Conservation (phyloP, 2,329 filamentous ascomycete species). For the Colletotrichum aenigma region DNA sequence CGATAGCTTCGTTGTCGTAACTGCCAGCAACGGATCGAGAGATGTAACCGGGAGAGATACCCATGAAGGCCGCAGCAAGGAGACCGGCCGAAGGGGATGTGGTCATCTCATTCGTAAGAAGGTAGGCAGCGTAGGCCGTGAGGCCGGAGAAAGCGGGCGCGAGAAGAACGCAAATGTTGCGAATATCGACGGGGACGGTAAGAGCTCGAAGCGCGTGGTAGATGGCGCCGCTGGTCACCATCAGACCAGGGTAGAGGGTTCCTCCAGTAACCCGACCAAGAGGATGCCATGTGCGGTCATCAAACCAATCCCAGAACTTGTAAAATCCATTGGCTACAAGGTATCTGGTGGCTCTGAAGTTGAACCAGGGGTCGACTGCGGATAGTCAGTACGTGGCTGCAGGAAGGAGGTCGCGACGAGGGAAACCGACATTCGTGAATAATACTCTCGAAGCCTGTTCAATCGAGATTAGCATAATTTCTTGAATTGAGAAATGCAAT, state of each 20-base stretch:
- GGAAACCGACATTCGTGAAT: conserved; percentile 93
- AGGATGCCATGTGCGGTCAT: conserved; percentile 99
- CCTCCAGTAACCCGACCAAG: conserved; percentile 97
- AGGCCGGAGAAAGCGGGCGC: conserved; percentile 93
- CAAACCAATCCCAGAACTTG: conserved; percentile 99
- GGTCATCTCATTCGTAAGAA: conserved; percentile 96
- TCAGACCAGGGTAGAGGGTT: conserved; percentile 97
- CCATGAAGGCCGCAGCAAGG: conserved; percentile 94
- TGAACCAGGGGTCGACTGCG: conserved; percentile 98
- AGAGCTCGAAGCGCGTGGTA: conserved; percentile 92
- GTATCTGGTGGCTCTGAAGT: conserved; percentile 98
- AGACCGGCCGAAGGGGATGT: conserved; percentile 94
- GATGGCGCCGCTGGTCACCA: conserved; percentile 98
- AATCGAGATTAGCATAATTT: conserved; percentile 32
- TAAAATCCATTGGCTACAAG: conserved; percentile 97
- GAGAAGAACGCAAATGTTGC: conserved; percentile 97
- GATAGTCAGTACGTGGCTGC: conserved; percentile 27
- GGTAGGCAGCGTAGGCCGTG: conserved; percentile 90
- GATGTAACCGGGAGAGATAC: conserved; percentile 96
- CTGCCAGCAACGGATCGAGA: conserved; percentile 96
- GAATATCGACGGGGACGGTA: conserved; percentile 93
- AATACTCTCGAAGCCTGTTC: conserved; percentile 91
- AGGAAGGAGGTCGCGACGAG: conserved; percentile 2
- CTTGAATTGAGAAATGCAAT: not conserved
- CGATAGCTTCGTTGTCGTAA: conserved; percentile 99